Conservation (phyloP, 2,329 filamentous ascomycete species). For the Ustilaginoidea virens region DNA sequence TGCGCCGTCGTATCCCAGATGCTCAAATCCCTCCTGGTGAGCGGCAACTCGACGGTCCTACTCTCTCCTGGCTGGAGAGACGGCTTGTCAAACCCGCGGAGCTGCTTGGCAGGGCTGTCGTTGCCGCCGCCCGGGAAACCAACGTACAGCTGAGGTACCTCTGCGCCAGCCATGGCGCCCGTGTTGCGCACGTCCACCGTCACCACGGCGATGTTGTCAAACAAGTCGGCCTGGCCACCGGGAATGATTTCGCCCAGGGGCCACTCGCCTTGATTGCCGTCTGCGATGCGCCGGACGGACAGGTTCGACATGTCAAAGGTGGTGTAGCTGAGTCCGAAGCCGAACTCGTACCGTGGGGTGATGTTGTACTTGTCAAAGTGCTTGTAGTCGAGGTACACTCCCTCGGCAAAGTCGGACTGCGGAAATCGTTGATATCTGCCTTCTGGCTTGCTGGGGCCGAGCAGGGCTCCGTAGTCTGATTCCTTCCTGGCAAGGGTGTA, state of each 20-base stretch:
- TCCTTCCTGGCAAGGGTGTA: constrained; percentile 44
- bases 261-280: constrained; percentile 15
- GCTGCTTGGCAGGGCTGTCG: constrained; percentile 34
- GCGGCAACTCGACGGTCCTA: constrained; percentile 29
- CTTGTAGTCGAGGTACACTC: constrained; percentile 37
- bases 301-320: constrained; percentile 33
- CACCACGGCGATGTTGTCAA: constrained; percentile 27
- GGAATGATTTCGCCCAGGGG: constrained; percentile 23
- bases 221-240: constrained; percentile 31
- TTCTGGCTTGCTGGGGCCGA: constrained; percentile 23
- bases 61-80: constrained; percentile 29
- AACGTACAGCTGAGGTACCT: constrained; percentile 34
- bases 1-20: constrained; percentile 47
- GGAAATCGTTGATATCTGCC: constrained; percentile 36
- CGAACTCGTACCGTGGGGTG: constrained; percentile 37
- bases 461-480: constrained; percentile 35
- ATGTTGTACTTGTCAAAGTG: constrained; percentile 34
- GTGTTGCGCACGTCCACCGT: constrained; percentile 25
- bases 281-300: constrained; percentile 13
- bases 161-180: constrained; percentile 25
- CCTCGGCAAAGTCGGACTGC: constrained; percentile 36
- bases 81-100: constrained; percentile 53
- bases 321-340: constrained; percentile 41
- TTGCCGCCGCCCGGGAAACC: constrained; percentile 21
- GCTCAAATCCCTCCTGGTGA: constrained; percentile 50